Base-by-base conservation (phyloP, 805 yeast species). In the Metschnikowia shivogae region DNA sequence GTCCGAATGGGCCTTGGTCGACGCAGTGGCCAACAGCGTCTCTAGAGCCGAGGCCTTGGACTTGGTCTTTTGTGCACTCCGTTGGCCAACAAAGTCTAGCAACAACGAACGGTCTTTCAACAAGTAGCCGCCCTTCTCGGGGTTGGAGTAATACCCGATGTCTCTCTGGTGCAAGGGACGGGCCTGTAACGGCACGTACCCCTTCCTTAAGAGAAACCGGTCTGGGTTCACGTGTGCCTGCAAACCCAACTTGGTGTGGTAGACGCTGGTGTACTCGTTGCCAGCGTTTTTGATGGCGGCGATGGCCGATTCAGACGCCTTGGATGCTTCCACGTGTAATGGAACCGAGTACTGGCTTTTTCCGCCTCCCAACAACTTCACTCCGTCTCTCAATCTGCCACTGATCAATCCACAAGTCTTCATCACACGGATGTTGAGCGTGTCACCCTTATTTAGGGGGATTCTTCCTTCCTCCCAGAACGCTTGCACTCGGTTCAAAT, bases 101-200 rank as follows among this genome's bases (percentile, higher is more conserved):
- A 71, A 64, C 39, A 68, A 50, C n/a, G 67, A 58, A 8, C 61
- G 59, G 52, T 70, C 67, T 42, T 69, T 57, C 56, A 68, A 65
- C 49, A 89, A 67, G 61, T 88, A 92, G 6, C 99, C 99, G 54
- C 89, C 77, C 59, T 80, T 81, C 31, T 73, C 81, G 2, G 77
- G 75, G 61, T 81, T 76, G 39, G 89, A 79, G 68, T 93, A 92
- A 65, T 74, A 88, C 46, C 80, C 80, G 45, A 92, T 82, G 59
- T 85, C 89, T 65, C 87, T 84, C 67, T 86, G 80, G 55, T 79
- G 81, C 7, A 84, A 84, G 11, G 99, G 99, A 64, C 89, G 80
- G 1, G 97, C 89, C 42, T 79, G 82, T 53, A 88, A 63, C 36
- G 98, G 98, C 12, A 90, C 63, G 52, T 89, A 80, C 13, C 95